Percentiles rank a stretch among this genome's conserved stretches.
phyloP scores from a whole-genome alignment of 2,329 filamentous ascomycete species.

The Aureobasidium sp. region DNA sequence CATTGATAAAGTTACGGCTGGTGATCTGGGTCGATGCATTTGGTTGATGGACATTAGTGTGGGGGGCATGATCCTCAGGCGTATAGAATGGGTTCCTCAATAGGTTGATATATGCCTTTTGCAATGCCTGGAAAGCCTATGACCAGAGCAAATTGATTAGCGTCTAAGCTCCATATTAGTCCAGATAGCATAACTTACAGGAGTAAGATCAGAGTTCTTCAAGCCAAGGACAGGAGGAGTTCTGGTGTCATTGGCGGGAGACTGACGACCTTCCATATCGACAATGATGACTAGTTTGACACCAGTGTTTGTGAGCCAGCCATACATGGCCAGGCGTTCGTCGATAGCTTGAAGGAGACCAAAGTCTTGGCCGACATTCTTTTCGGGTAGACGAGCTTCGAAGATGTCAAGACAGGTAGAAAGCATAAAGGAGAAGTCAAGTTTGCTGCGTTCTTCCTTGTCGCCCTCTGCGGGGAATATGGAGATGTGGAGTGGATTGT shows the following conservation, averaged over 20 bases:
- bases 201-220: slow-evolving; percentile 79
- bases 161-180: not conserved
- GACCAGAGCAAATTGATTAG: not conserved
- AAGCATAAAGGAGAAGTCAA: slow-evolving; percentile 87
- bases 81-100: slow-evolving; percentile 93
- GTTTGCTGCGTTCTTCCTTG: slow-evolving; percentile 59
- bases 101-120: slow-evolving; percentile 82
- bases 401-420: slow-evolving; percentile 92
- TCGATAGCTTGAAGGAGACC: slow-evolving; percentile 89
- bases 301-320: slow-evolving; percentile 93
- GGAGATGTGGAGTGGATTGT: slow-evolving; percentile 90
- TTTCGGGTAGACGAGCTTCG: slow-evolving; percentile 70
- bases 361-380: slow-evolving; percentile 72
- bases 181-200: slow-evolving; percentile 44
- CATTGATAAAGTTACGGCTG: slow-evolving; percentile 70
- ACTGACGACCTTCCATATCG: slow-evolving; percentile 70
- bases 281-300: slow-evolving; percentile 85
- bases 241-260: slow-evolving; percentile 15
- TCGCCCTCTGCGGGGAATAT: slow-evolving; percentile 63
- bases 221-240: slow-evolving; percentile 54
- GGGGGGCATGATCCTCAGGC: slow-evolving; percentile 73
- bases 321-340: slow-evolving; percentile 87
- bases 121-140: slow-evolving; percentile 80
- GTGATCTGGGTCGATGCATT: slow-evolving; percentile 60
- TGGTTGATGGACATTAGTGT: slow-evolving; percentile 38